Percentiles rank a stretch among this genome's conserved stretches.
phyloP scores from a whole-genome alignment of 306 rosid genomes.

The Begonia loranthoides region DNA sequence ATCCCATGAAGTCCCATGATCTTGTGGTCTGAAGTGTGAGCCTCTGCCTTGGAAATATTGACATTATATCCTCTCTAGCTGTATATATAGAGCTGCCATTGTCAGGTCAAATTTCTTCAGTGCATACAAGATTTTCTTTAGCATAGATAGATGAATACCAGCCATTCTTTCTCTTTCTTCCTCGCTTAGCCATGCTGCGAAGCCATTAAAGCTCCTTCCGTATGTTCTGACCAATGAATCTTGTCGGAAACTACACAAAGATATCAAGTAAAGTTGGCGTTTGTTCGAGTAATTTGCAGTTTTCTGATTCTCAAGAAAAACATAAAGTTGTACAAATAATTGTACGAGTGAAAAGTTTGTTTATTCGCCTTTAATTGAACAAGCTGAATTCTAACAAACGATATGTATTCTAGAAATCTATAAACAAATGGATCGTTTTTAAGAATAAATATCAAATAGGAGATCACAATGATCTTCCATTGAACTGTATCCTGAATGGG shows the following conservation, averaged over 20 bases:
- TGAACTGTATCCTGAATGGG: too few relatives aligned
- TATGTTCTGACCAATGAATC: not conserved
- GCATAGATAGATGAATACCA: not conserved
- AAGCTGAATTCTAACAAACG: too few relatives aligned
- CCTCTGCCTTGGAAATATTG: constrained; percentile 1
- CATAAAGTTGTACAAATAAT: too few relatives aligned
- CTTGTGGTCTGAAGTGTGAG: constrained; percentile 6
- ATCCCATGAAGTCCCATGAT: constrained; percentile 11
- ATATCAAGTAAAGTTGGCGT: not conserved
- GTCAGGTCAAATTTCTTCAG: not conserved
- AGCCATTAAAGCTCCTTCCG: constrained; percentile 1
- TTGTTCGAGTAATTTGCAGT: not conserved
- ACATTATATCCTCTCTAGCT: constrained; percentile 4
- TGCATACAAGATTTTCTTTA: not conserved
- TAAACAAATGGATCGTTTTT: too few relatives aligned
- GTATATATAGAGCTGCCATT: not conserved
- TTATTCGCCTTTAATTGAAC: too few relatives aligned
- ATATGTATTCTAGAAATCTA: too few relatives aligned
- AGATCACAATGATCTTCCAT: too few relatives aligned
- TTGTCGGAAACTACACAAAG: not conserved
- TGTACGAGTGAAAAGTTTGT: too few relatives aligned
- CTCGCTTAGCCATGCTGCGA: not conserved
- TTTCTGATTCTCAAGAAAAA: not conserved
- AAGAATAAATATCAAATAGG: too few relatives aligned
- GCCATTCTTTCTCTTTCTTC: not conserved